Base-by-base conservation (phyloP, 441 rosid genomes). In the Jatropha multifida region DNA sequence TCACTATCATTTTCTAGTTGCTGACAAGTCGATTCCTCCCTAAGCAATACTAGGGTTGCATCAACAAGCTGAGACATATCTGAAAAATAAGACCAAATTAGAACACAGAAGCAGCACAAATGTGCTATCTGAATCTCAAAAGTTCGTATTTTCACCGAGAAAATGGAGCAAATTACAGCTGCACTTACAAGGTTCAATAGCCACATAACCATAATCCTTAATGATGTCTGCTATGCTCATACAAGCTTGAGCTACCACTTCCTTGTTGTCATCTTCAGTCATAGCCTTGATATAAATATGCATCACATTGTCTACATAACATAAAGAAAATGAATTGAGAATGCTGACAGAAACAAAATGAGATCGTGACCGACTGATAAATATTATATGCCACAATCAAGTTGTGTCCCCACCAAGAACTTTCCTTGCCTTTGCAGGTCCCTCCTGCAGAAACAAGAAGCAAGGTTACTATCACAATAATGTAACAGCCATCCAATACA, bases 201-300 rank as follows among this genome's bases (percentile, higher is more conserved):
- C 94, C 72, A 81, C 26, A 18, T 81, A 94, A 65, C 98, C 95
- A 88, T 85, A 94, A 77, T 94, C 99, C 82, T 93, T 92, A 77
- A 88, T 79, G 73, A 94, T 94, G 78, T 94, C 98, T 55, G 93
- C 97, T 76, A 90, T 71, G 79, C 93, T 90, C 83, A 85, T 88
- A 85, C 98, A 96, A 81, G 94, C 97, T 85, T 94, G 92, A 75
- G 98, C 96, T 77, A 96, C 99, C 62, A 94, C 98, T 85, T 92
- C 98, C 87, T 92, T 96, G 86, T 96, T 98, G 63, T 91, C 98
- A 90, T 94, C 99, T 37, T 90, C 94, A 56, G 87, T 84, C 96
- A 96, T 93, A 68, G 90, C 81, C 82, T 90, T 94, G 80, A 93
- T 84, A 83, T 86, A 93, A 72, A 88, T 84, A 72, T 86, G 88